Conservation (phyloP, 495 filamentous ascomycete species). For the Xeromyces bisporus region DNA sequence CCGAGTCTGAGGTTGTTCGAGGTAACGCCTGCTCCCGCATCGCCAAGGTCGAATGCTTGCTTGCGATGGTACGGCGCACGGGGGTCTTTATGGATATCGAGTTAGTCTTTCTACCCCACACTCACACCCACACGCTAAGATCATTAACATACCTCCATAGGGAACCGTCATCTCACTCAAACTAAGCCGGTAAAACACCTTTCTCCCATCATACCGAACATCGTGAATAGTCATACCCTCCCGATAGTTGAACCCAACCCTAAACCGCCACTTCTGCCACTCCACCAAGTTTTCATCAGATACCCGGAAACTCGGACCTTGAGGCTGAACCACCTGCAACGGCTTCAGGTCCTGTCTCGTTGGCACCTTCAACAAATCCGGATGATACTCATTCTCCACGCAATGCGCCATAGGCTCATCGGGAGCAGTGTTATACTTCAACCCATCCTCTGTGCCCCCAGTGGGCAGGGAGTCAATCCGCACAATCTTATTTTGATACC, state of each 20-base stretch:
- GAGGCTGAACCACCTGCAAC: constrained; percentile 56
- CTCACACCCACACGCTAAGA: too few relatives aligned
- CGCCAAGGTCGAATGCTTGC: constrained; percentile 53
- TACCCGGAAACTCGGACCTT: constrained; percentile 51
- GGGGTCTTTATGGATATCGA: too few relatives aligned
- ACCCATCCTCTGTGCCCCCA: constrained; percentile 9
- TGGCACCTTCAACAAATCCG: constrained; percentile 30
- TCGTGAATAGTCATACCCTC: constrained; percentile 49
- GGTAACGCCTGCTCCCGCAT: constrained; percentile 44
- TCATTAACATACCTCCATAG: constrained; percentile 26
- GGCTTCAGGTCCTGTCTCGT: constrained; percentile 51
- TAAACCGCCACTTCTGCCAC: constrained; percentile 55
- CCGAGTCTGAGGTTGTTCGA: constrained; percentile 52
- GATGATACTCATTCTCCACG: constrained; percentile 44
- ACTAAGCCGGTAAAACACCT: constrained; percentile 51
- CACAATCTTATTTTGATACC: constrained; percentile 44
- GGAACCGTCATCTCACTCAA: constrained; percentile 67
- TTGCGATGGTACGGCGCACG: constrained; percentile 48
- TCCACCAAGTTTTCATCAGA: constrained; percentile 20
- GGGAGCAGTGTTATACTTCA: constrained; percentile 1
- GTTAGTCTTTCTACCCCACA: too few relatives aligned
- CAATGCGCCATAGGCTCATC: constrained; percentile 17
- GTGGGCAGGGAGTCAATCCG: constrained; percentile 26
- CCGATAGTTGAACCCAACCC: constrained; percentile 45
- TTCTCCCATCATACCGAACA: constrained; percentile 47